Evolutionary conservation across 2,329 filamentous ascomycete genomes (phyloP).

Genomic region (Trichothecium roseum): DNA sequence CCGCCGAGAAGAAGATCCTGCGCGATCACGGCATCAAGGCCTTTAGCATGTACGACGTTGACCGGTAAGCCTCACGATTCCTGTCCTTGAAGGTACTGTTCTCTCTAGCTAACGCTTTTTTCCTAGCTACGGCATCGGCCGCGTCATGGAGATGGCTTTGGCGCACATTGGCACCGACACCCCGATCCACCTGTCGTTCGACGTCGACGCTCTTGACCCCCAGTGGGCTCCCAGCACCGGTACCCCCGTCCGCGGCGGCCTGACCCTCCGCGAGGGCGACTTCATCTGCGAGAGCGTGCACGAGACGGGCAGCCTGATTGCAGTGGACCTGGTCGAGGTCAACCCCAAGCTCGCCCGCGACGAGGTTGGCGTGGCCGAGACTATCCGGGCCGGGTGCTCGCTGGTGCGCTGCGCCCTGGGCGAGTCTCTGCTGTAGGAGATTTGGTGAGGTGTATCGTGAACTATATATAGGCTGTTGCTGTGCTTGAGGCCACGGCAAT

Average conservation of each 20-base stretch:
- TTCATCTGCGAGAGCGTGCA: constrained; percentile 89
- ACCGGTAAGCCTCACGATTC: constrained; percentile 47
- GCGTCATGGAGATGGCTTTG: constrained; percentile 96
- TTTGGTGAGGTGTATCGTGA: no score
- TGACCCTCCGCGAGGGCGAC: constrained; percentile 91
- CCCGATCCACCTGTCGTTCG: constrained; percentile 93
- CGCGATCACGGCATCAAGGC: constrained; percentile 85
- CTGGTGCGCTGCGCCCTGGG: constrained; percentile 86
- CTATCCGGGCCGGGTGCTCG: constrained; percentile 81
- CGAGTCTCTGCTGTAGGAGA: constrained; percentile 65
- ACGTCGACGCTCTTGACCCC: constrained; percentile 92
- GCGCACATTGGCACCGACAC: constrained; percentile 91
- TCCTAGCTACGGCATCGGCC: constrained; percentile 76
- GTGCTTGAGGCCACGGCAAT: no score
- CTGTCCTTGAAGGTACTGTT: background rate
- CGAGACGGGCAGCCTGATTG: constrained; percentile 66
- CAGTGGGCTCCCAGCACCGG: constrained; percentile 95
- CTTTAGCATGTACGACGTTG: constrained; percentile 98
- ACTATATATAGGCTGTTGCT: no score
- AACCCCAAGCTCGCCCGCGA: constrained; percentile 60
- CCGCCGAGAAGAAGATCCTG: constrained; percentile 87
- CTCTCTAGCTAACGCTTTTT: constrained; percentile 7
- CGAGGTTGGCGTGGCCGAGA: constrained; percentile 65
- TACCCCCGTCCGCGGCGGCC: constrained; percentile 82
- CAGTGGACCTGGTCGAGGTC: constrained; percentile 75